phyloP scores from a whole-genome alignment of 2,329 filamentous ascomycete genomes.

The Magnaporthiopsis incrustans region DNA sequence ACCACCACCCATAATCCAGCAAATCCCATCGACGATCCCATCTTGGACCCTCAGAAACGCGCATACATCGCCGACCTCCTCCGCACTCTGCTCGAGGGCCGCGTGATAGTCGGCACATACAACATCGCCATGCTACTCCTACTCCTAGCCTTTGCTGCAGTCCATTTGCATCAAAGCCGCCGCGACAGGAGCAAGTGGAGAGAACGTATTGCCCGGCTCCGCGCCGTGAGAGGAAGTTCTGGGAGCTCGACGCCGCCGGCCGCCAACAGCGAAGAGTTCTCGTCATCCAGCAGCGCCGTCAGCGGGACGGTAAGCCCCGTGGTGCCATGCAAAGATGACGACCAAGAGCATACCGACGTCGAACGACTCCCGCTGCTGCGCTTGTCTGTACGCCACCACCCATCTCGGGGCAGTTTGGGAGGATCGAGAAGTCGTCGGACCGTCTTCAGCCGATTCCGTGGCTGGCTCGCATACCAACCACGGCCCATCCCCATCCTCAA shows the following conservation, averaged over 20 bases:
- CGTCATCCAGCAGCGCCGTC: slow-evolving; percentile 27
- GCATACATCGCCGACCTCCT: slow-evolving; percentile 7
- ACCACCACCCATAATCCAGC: background rate
- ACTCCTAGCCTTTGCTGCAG: slow-evolving; percentile 20
- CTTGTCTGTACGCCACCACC: too few relatives aligned
- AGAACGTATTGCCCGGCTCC: slow-evolving; percentile 13
- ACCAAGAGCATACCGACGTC: slow-evolving; percentile 18
- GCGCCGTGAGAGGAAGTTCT: too few relatives aligned
- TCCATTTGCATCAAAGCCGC: slow-evolving; percentile 18
- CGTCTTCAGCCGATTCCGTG: background rate
- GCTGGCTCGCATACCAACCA: slow-evolving; percentile 48
- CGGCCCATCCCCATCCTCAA: slow-evolving; percentile 46
- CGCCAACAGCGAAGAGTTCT: slow-evolving; percentile 14
- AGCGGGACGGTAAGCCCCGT: slow-evolving; percentile 19
- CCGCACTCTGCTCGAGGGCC: slow-evolving; percentile 15
- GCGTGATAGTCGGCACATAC: slow-evolving; percentile 24
- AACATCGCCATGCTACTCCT: slow-evolving; percentile 24
- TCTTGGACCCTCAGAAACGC: slow-evolving; percentile 2
- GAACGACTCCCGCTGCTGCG: slow-evolving; percentile 27
- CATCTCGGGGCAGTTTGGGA: background rate
- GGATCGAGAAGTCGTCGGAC: background rate
- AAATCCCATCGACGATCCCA: background rate
- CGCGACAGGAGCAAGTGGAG: slow-evolving; percentile 18
- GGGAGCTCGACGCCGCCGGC: background rate
- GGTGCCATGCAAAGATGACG: slow-evolving; percentile 14